A percentile compares a stretch with the other conserved stretches of the same genome.
phyloP scores from a whole-genome alignment of 208 protist genomes.

The Trypanosoma avium region DNA sequence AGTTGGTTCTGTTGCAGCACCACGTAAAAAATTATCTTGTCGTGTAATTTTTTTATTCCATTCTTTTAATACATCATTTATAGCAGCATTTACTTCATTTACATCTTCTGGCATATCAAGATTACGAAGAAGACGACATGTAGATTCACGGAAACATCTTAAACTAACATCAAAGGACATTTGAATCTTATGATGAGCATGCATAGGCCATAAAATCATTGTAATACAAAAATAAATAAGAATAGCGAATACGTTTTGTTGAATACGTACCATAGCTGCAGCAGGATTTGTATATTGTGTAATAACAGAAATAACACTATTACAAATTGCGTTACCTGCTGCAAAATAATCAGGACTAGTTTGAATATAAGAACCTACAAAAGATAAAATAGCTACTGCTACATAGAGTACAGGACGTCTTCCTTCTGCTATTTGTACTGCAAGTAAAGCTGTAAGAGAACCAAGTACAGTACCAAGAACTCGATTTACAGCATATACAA shows the following conservation, averaged over 20 bases:
- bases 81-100: conserved; percentile 61
- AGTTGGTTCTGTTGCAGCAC: conserved; percentile 81
- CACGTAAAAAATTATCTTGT: conserved; percentile 68
- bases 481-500: conserved; percentile 84
- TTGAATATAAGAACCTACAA: conserved; percentile 89
- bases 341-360: conserved; percentile 78
- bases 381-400: conserved; percentile 65
- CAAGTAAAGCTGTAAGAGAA: conserved; percentile 62
- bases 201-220: conserved; percentile 84
- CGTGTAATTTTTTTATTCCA: conserved; percentile 68
- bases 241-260: conserved; percentile 92
- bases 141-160: conserved; percentile 79
- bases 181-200: conserved; percentile 63
- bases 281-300: conserved; percentile 74
- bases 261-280: conserved; percentile 88
- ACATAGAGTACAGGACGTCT: conserved; percentile 71
- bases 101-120: conserved; percentile 86
- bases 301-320: conserved; percentile 86
- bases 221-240: conserved; percentile 89
- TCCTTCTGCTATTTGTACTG: conserved; percentile 65
- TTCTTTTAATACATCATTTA: conserved; percentile 64
- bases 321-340: conserved; percentile 85
- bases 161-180: conserved; percentile 85
- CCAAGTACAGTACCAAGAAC: conserved; percentile 87
- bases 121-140: conserved; percentile 76